These are phyloP conservation scores for Aureobasidium sp. DNA, from an alignment of 2,329 filamentous ascomycete genomes.

Conservation along the genomic window DNA sequence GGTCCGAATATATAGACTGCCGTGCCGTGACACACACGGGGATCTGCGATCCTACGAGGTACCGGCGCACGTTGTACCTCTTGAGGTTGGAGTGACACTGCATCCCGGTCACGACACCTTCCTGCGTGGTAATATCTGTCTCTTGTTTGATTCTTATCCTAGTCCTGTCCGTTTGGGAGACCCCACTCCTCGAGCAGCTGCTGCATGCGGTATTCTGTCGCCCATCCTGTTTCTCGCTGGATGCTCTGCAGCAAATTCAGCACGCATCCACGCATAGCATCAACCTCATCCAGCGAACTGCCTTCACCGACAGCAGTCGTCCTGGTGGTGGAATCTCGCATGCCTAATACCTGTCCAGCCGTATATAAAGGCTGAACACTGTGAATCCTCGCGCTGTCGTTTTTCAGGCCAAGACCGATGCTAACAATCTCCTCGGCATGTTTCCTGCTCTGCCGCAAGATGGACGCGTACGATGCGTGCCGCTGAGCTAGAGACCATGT, in stretches of 20 bases:
- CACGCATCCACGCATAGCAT: constrained; percentile 48
- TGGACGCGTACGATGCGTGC: constrained; percentile 50
- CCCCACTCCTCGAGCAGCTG: constrained; percentile 46
- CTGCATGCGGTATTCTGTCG: constrained; percentile 54
- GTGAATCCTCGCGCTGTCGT: constrained; percentile 51
- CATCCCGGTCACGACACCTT: not conserved
- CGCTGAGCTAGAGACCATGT: constrained; percentile 47
- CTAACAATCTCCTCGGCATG: constrained; percentile 57
- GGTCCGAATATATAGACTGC: not conserved
- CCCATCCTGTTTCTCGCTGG: constrained; percentile 58
- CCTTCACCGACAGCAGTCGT: constrained; percentile 23
- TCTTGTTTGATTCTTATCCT: not conserved
- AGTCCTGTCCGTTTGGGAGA: constrained; percentile 8
- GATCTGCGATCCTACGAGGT: constrained; percentile 8
- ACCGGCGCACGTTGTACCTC: not conserved
- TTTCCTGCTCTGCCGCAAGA: constrained; percentile 47
- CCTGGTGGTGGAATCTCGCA: not conserved
- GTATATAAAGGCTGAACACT: constrained; percentile 55
- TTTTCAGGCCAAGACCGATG: constrained; percentile 51
- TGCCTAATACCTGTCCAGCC: constrained; percentile 53
- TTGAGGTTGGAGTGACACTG: not conserved
- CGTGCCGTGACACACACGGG: not conserved
- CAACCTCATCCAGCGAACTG: constrained; percentile 21
- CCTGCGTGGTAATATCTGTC: not conserved
- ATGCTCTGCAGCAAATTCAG: constrained; percentile 51